Evolutionary conservation across 1,139 yeast genomes (phyloP), one percentile per base, ranked within the genome.

Genomic region (Schizosaccharomyces versatilis): DNA sequence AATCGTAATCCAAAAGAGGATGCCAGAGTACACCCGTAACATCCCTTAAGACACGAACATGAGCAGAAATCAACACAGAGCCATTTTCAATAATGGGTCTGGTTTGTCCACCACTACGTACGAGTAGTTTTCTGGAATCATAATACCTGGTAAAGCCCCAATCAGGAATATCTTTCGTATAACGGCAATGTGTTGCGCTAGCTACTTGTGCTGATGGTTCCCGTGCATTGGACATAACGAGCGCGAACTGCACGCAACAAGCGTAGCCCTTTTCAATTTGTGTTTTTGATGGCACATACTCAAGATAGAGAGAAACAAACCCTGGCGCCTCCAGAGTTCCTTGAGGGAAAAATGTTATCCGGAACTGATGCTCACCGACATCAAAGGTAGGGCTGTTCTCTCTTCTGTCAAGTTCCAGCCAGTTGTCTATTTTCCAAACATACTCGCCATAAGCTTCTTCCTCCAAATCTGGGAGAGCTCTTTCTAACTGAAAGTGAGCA

Each of bases 1-100:
- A 86, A 68, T 90, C 88, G 68, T 90, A 90, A 52, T 59, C 55
- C 32, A 9, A 42, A 62, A 86, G 84, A 64, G 81, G 81, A 65
- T 85, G 94, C 95, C 97, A 90, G 60, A 90, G 71, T 1, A 86
- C 94, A 1, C 96, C 95, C 0, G 98, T 90, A 32, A 86, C 79
- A 66, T 90, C 99, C 61, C 83, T 82, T 59, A 88, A 73, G 6
- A 85, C 76, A 56, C 83, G 73, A 19, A 86, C 80, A 65, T 76
- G 83, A 1, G 81, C 94, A 0, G 95, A 80, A 51, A 90, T 73
- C 65, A 83, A 80, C 54, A 85, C 67, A 59, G 70, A 69, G 62
- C 79, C 76, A 47, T 77, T 76, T 55, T 75, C 78, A 58, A 81
- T 69, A 49, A 84, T 63, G 41, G 81, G 68, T 12, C 56, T 57